Percentiles rank a stretch among this genome's conserved stretches.
Evolutionary conservation across 345 rosid species (phyloP).

Genomic region (Geranium rotundifolium): DNA sequence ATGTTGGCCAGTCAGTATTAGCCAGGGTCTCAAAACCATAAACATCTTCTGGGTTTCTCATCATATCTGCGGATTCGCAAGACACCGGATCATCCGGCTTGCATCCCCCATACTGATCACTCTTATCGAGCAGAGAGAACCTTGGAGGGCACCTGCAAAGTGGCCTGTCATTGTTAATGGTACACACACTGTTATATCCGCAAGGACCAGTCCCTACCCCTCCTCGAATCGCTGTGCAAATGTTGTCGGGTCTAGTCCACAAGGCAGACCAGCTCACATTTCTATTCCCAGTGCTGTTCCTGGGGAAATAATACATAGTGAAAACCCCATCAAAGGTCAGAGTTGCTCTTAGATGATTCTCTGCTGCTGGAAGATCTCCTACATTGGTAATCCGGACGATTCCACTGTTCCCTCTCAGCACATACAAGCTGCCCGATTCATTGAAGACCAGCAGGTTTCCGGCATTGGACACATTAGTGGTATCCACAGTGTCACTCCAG

Average conservation of each 20-base stretch:
- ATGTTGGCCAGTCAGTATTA: slow-evolving; percentile 18
- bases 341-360: slow-evolving; percentile 15
- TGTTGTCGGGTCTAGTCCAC: slow-evolving; percentile 16
- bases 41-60: slow-evolving; percentile 7
- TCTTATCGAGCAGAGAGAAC: slow-evolving; percentile 17
- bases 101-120: slow-evolving; percentile 24
- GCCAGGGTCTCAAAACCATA: slow-evolving; percentile 10
- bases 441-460: slow-evolving; percentile 20
- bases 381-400: slow-evolving; percentile 1
- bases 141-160: slow-evolving; percentile 20
- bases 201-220: slow-evolving; percentile 21
- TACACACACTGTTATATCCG: slow-evolving; percentile 29
- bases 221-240: slow-evolving; percentile 4
- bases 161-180: slow-evolving; percentile 13
- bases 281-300: slow-evolving; percentile 2
- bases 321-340: slow-evolving; percentile 33
- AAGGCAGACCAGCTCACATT: slow-evolving; percentile 9
- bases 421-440: slow-evolving; percentile 16
- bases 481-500: slow-evolving; percentile 2
- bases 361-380: neutral
- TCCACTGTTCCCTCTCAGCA: slow-evolving; percentile 10
- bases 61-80: slow-evolving; percentile 12
- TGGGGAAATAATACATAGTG: slow-evolving; percentile 13
- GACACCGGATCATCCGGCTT: slow-evolving; percentile 14
- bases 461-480: slow-evolving; percentile 5